These are phyloP conservation scores for Pleurotus cornucopiae DNA, from an alignment of 768 basidiomycete genomes.

Conservation along the genomic window DNA sequence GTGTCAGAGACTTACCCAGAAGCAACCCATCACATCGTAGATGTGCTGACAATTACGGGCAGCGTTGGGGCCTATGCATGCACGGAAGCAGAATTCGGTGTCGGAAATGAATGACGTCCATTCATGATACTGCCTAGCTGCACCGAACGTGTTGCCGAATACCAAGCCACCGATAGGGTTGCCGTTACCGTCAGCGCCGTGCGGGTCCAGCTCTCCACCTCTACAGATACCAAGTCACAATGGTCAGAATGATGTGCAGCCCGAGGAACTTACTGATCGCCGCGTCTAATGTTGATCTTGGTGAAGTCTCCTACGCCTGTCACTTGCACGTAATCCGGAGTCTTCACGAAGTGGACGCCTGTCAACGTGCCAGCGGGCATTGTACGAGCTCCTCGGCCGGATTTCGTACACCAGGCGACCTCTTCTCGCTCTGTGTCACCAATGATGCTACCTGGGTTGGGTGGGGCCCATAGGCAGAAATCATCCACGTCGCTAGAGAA, in stretches of 20 bases:
- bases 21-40: conserved; percentile 66
- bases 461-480: conserved; percentile 13
- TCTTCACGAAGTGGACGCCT: conserved; percentile 38
- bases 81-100: conserved; percentile 64
- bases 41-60: conserved; percentile 70
- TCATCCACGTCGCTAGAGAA: conserved; percentile 8
- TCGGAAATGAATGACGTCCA: conserved; percentile 86
- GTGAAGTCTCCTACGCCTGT: conserved; percentile 58
- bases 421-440: conserved; percentile 11
- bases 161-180: conserved; percentile 19
- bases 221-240: neutral
- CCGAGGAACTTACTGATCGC: conserved; percentile 32
- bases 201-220: conserved; percentile 44
- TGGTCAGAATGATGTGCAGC: neutral
- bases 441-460: conserved; percentile 7
- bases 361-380: conserved; percentile 38
- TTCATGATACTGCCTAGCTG: conserved; percentile 56
- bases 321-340: conserved; percentile 59
- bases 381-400: conserved; percentile 33
- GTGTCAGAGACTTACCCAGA: conserved; percentile 32
- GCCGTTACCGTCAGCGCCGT: conserved; percentile 39
- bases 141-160: conserved; percentile 27
- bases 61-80: conserved; percentile 65
- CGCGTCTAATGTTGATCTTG: conserved; percentile 50
- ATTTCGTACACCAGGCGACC: conserved; percentile 11